These are phyloP conservation scores for Sicyos baderoa DNA, from an alignment of 306 rosid species.

Conservation along the genomic window DNA sequence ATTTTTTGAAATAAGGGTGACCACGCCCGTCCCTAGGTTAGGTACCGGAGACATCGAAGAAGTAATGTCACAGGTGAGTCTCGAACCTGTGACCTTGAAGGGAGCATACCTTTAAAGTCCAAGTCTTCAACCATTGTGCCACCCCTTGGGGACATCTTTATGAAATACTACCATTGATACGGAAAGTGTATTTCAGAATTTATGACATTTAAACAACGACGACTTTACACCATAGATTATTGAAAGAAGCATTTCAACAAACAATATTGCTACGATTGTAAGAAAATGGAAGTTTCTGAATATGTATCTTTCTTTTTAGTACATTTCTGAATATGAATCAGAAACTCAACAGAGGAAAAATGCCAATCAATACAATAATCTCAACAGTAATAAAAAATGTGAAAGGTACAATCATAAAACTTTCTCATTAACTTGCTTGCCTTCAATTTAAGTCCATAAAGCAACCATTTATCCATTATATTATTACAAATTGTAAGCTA, in stretches of 20 bases:
- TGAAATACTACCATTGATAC: neutral
- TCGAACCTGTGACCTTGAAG: too few relatives aligned
- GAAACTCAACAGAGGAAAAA: neutral
- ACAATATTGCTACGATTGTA: neutral
- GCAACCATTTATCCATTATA: neutral
- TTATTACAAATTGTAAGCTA: neutral
- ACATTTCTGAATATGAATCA: too few relatives aligned
- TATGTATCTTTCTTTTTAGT: too few relatives aligned
- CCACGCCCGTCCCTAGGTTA: too few relatives aligned
- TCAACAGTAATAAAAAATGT: neutral
- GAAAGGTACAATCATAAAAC: neutral
- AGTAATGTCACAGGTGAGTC: too few relatives aligned
- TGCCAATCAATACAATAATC: neutral
- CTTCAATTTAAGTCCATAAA: slow-evolving; percentile 6
- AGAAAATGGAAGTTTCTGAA: neutral
- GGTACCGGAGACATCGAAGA: too few relatives aligned
- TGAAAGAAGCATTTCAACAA: neutral
- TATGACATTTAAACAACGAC: neutral
- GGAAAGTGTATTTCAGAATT: neutral
- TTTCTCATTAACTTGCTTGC: neutral
- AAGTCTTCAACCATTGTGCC: too few relatives aligned
- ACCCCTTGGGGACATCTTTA: too few relatives aligned
- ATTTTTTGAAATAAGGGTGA: too few relatives aligned
- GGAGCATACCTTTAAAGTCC: too few relatives aligned
- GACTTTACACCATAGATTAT: neutral